phyloP scores from a whole-genome alignment of 441 rosid species.

The Viola pubescens region DNA sequence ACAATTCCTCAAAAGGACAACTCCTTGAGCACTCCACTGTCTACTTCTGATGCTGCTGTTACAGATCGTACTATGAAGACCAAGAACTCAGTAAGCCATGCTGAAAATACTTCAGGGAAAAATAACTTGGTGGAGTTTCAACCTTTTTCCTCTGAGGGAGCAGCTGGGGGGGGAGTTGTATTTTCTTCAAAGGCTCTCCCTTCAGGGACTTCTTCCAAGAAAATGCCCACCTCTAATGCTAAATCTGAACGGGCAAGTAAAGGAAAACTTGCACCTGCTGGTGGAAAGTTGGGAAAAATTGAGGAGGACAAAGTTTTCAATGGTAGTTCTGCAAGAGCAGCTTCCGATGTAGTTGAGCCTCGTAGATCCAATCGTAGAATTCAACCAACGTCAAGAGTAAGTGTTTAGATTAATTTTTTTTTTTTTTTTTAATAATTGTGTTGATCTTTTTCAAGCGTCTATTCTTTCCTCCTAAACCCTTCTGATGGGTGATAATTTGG shows the following conservation, averaged over 20 bases:
- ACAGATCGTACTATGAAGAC: conserved; percentile 34
- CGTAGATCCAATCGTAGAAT: conserved; percentile 89
- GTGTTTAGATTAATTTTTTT: conserved; percentile 17
- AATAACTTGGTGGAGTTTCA: conserved; percentile 26
- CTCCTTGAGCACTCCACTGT: conserved; percentile 24
- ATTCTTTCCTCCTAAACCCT: too few species aligned
- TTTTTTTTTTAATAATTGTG: background rate
- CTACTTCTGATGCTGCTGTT: conserved; percentile 31
- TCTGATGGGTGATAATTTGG: too few species aligned
- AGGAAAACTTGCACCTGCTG: conserved; percentile 50
- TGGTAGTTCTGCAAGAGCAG: conserved; percentile 31
- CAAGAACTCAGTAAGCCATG: conserved; percentile 34
- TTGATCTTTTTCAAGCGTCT: too few species aligned
- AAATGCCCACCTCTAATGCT: conserved; percentile 28
- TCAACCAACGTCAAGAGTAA: conserved; percentile 98
- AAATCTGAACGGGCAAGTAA: conserved; percentile 38
- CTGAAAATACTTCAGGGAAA: conserved; percentile 36
- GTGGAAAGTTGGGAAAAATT: conserved; percentile 47
- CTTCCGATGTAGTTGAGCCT: conserved; percentile 52
- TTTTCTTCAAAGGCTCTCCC: conserved; percentile 42
- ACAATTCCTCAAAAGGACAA: conserved; percentile 44
- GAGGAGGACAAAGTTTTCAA: conserved; percentile 53
- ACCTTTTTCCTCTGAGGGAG: conserved; percentile 43
- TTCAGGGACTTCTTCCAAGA: conserved; percentile 40
- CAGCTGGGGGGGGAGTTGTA: conserved; percentile 38